Percentiles rank a stretch among this genome's conserved stretches.
phyloP scores from a whole-genome alignment of 2,329 filamentous ascomycete species.

The Diaporthe ampelina region DNA sequence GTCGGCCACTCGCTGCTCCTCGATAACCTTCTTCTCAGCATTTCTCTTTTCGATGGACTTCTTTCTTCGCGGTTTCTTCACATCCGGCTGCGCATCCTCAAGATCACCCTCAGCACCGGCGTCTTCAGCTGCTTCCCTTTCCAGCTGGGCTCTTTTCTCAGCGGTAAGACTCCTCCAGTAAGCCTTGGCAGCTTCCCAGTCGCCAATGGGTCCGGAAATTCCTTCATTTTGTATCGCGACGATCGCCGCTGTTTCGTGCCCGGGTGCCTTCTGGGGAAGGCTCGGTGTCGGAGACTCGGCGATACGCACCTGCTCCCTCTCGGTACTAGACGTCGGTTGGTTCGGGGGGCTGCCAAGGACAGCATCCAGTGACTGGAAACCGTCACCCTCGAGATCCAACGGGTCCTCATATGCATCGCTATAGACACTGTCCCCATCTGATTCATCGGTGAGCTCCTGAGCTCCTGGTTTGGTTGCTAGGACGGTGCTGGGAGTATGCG shows the following conservation, averaged over 20 bases:
- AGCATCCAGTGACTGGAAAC: conserved; percentile 81
- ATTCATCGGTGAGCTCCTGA: conserved; percentile 55
- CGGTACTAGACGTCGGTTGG: conserved; percentile 40
- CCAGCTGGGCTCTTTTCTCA: conserved; percentile 73
- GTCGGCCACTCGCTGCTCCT: conserved; percentile 49
- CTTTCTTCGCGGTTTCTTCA: conserved; percentile 55
- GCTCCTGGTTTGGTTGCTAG: conserved; percentile 44
- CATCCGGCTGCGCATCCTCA: conserved; percentile 53
- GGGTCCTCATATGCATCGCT: conserved; percentile 84
- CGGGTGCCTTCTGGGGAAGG: not conserved
- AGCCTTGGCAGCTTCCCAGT: conserved; percentile 78
- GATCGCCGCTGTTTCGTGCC: not conserved
- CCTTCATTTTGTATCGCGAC: conserved; percentile 14
- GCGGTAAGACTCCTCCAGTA: conserved; percentile 78
- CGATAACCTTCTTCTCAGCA: conserved; percentile 56
- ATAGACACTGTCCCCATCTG: conserved; percentile 73
- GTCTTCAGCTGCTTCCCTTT: conserved; percentile 69
- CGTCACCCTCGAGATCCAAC: conserved; percentile 73
- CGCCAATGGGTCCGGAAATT: conserved; percentile 49
- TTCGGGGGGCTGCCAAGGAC: conserved; percentile 72
- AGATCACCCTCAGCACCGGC: conserved; percentile 62
- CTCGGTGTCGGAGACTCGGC: conserved; percentile 7
- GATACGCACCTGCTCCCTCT: conserved; percentile 16
- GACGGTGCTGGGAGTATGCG: conserved; percentile 44
- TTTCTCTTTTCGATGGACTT: conserved; percentile 58